These are phyloP conservation scores for Scheffersomyces stambukii DNA, from an alignment of 1,139 yeast genomes.

Conservation along the genomic window DNA sequence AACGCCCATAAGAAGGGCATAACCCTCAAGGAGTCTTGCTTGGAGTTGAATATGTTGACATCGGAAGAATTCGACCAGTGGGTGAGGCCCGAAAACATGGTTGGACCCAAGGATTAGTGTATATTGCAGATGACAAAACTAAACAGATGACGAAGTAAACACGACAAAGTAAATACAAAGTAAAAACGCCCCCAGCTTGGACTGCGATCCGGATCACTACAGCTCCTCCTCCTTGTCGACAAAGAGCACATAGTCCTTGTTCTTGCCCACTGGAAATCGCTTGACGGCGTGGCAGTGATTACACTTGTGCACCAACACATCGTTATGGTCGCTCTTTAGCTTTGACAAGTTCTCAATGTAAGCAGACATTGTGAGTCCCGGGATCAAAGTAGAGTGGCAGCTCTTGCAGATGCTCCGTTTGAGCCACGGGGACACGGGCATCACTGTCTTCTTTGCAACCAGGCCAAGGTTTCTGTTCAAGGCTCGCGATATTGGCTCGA, in stretches of 20 bases:
- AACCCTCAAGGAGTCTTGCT: constrained; percentile 89
- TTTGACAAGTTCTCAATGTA: constrained; percentile 26
- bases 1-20: constrained; percentile 97
- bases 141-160: too few relatives aligned
- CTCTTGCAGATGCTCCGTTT: constrained; percentile 61
- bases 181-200: too few relatives aligned
- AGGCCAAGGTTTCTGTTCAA: constrained; percentile 43
- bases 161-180: too few relatives aligned
- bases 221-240: constrained; percentile 19
- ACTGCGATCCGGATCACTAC: too few relatives aligned
- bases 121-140: too few relatives aligned
- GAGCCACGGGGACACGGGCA: constrained; percentile 55
- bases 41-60: constrained; percentile 80
- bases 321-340: constrained; percentile 21
- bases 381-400: constrained; percentile 46
- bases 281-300: constrained; percentile 19
- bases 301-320: constrained; percentile 30
- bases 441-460: constrained; percentile 60
- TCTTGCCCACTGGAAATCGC: constrained; percentile 33
- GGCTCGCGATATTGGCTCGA: constrained; percentile 41
- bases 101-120: constrained; percentile 71
- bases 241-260: constrained; percentile 25
- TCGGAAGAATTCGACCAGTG: constrained; percentile 88
- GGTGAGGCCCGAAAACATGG: constrained; percentile 98
- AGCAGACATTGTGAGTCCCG: constrained; percentile 41